These are phyloP conservation scores for Antrodiella citrinella DNA, from an alignment of 768 basidiomycete species.

Conservation along the genomic window DNA sequence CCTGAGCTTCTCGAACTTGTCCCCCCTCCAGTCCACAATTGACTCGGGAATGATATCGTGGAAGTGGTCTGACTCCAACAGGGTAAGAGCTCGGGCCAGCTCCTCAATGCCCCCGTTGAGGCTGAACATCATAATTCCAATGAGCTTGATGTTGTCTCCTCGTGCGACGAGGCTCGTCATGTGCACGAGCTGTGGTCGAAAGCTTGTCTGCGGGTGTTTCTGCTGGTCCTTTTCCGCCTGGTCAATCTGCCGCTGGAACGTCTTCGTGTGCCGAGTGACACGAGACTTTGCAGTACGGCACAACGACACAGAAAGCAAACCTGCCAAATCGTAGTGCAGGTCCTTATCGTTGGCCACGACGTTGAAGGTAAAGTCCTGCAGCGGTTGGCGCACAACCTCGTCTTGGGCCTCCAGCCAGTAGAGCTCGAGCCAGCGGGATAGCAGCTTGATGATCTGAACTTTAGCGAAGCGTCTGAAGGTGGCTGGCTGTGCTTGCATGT, in stretches of 20 bases:
- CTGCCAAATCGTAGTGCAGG: conserved; percentile 2
- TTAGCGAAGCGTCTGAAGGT: conserved; percentile 22
- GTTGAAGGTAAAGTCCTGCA: conserved; percentile 1
- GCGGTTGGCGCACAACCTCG: not conserved
- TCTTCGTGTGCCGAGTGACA: not conserved
- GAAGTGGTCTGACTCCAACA: conserved; percentile 37
- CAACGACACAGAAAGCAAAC: not conserved
- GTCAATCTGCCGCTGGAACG: not conserved
- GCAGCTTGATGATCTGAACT: conserved; percentile 48
- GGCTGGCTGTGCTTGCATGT: not conserved
- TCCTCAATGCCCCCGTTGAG: conserved; percentile 30
- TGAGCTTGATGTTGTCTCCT: conserved; percentile 9
- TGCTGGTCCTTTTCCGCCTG: not conserved
- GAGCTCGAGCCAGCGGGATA: conserved; percentile 62
- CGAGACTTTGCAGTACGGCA: not conserved
- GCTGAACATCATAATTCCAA: conserved; percentile 28
- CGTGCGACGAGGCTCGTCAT: not conserved
- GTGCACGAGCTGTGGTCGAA: not conserved
- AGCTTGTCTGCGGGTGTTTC: not conserved
- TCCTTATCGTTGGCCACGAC: conserved; percentile 1
- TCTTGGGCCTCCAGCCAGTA: conserved; percentile 43
- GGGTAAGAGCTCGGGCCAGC: conserved; percentile 41
- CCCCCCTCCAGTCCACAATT: conserved; percentile 1
- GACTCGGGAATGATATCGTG: conserved; percentile 33
- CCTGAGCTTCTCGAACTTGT: not conserved